phyloP scores from a whole-genome alignment of 2,329 filamentous ascomycete genomes.

The Thermomyces lanuginosus region DNA sequence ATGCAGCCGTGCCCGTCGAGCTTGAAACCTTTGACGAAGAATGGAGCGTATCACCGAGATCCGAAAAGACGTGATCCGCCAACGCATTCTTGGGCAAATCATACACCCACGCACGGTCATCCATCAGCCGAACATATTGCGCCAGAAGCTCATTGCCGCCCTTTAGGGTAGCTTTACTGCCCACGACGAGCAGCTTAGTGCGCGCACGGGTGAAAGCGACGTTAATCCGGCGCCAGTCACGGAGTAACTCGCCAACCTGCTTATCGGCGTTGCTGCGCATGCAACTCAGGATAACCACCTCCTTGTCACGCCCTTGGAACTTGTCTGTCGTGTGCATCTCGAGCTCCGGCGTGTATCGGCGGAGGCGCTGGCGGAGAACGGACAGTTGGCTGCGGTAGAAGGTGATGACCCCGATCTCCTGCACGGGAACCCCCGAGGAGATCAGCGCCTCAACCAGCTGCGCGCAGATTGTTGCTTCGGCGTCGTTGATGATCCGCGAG shows the following conservation, averaged over 20 bases:
- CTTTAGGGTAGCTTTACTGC: constrained; percentile 61
- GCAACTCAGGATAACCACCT: constrained; percentile 71
- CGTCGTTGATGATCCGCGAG: constrained; percentile 71
- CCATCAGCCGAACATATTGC: constrained; percentile 61
- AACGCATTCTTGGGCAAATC: constrained; percentile 50
- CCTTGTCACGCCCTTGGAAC: constrained; percentile 92
- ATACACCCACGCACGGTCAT: constrained; percentile 61
- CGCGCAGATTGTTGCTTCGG: constrained; percentile 61
- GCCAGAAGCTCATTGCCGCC: constrained; percentile 56
- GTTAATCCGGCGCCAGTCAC: constrained; percentile 86
- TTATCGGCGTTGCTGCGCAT: constrained; percentile 73
- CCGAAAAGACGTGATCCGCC: constrained; percentile 53
- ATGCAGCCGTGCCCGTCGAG: too few species aligned
- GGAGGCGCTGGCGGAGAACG: constrained; percentile 58
- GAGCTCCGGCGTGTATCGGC: constrained; percentile 42
- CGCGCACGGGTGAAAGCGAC: constrained; percentile 88
- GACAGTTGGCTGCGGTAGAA: constrained; percentile 89
- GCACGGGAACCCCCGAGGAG: constrained; percentile 53
- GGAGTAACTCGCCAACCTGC: constrained; percentile 76
- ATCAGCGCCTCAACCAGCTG: constrained; percentile 72
- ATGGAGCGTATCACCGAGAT: too few species aligned
- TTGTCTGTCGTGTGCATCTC: constrained; percentile 96
- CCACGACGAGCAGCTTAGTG: constrained; percentile 78
- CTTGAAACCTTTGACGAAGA: too few species aligned
- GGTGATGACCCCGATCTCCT: constrained; percentile 84